Evolutionary conservation across 176 grass and related monocot genomes (phyloP), one percentile per base, ranked within the genome.

Genomic region (Alloteropsis semialata): DNA sequence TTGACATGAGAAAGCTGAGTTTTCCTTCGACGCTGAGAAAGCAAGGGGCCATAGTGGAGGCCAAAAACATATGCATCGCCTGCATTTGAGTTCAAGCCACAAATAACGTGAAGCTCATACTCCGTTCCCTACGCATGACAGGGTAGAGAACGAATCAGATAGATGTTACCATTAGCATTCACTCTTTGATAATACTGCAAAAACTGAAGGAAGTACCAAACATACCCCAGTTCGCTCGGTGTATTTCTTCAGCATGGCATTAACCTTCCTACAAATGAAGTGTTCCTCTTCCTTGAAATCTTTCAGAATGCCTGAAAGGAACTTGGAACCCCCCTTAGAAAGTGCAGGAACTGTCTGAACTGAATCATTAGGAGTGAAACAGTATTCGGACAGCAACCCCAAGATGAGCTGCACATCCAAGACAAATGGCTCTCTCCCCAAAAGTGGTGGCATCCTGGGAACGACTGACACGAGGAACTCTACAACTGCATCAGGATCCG

Each of bases 71-170:
- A 38, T 41, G 30, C 25, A 8, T 50, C 41, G 11, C 22, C 34
- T 16, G 79, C 66, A 10, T 72, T 51, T 32, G 66, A 3, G n/a
- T 86, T 79, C 25, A 80, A 51, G 34, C 76, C 67, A 41, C 84
- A 79, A 18, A 79, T 64, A 13, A 79, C 32, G 25, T 80, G 84
- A 33, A 86, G 76, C 18, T 51, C 75, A 8, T 85, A 79, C 57
- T 79, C 54, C 30, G 76, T 54, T 42, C 53, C 84, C 84, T 85
- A 10, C 30, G 24, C 21, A 63, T 49, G 28, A 34, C 43, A 79
- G 1, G 49, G 42, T n/a, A 45, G 13, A 59, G 1, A 62, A 75
- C 64, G 8, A 77, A 24, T 58, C 28, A 46, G 27, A 39, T 13
- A 14, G n/a, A 14, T 5, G 42, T 44, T 11, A 44, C 10, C 5